Evolutionary conservation across 495 filamentous ascomycete species (phyloP), one percentile per base, ranked within the genome.

Genomic region (Penicillium macrosclerotiorum): DNA sequence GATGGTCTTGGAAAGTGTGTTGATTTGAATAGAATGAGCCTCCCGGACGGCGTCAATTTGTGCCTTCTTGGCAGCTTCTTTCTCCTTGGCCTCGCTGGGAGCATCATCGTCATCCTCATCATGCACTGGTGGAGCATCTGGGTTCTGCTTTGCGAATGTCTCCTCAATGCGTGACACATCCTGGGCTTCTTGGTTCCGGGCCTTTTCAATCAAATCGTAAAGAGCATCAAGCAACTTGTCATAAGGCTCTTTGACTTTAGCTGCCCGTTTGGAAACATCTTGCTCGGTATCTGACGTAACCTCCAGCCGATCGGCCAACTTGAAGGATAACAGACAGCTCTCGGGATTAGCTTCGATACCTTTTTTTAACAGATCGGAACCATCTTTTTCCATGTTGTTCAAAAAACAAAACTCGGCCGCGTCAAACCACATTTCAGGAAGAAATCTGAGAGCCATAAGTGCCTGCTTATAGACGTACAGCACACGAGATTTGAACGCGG

Each of bases 391-490:
- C 69, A 83, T 64, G 39, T 80, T 80, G 58, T 95, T 90, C 37
- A 82, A 72, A 59, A 90, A 88, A 67, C 90, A 96, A 74, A 91
- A 98, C 45, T 96, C 87, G 9, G 90, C 87, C 2, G 91, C 93
- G 36, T 96, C 90, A 52, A 86, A 92, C 93, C 93, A 98, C 51
- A 96, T 81, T 61, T 92, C 88, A 2, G 94, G 93, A 75, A 90
- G 88, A 60, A 96, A 98, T 42, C 89, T 78, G 48, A 98, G 69
- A 7, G 90, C 85, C 90, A 96, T 96, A 27, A 93, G 71, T 22
- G 93, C 88, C 62, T 96, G 92, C 68, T 91, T 92, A 72, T 94
- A 97, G 46, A 88, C 85, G 65, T 91, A 93, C 18, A 95, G 57
- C 43, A 96, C 78, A 17, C 93, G 85, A 43, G 79, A 73, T 49